Base-by-base conservation (phyloP, 1,139 yeast species). In the Saccharomyces hybrid region DNA sequence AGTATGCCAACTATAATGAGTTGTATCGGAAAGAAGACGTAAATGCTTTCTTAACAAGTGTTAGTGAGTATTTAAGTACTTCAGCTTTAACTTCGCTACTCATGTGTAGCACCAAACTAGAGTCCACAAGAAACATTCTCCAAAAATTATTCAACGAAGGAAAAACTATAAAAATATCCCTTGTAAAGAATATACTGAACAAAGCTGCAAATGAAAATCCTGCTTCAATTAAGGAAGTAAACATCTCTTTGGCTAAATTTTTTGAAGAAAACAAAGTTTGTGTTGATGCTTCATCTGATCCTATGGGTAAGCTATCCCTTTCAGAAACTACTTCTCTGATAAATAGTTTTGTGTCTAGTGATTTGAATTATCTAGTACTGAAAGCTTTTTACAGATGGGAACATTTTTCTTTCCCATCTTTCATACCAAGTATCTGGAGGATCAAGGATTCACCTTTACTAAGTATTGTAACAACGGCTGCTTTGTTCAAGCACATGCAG, bases 381-480 rank as follows among this genome's bases (percentile, higher is more conserved):
- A 27, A 48, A 25, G 30, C 55, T 4, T 58, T 54, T 31, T 32
- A 56, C 27, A 25, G 48, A n/a, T 56, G 61, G 2, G 8, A 48
- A 20, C 50, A 54, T 32, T 54, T 48, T 20, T 4, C 16, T 14
- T 25, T 47, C 13, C 26, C 47, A 11, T 49, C 48, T 16, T 31
- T 60, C 11, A 16, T 42, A 11, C 49, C 50, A 27, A 30, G 32
- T 26, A 28, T 59, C 5, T 27, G 20, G 27, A 34, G 9, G 25
- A 48, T 13, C 14, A 28, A 6, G 48, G 53, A 23, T 20, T 49
- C 44, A 16, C 44, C 49, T 20, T 48, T 48, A 16, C 53, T 13
- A 5, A 44, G 51, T 14, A 50, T 38, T 9, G 44, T 20, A 38
- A 38, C 44, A 20, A 20, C 44, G 20, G 20, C 44, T 6, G 44